Evolutionary conservation across 1,284 basidiomycete species (phyloP).

Genomic region (Austroboletus niveus): DNA sequence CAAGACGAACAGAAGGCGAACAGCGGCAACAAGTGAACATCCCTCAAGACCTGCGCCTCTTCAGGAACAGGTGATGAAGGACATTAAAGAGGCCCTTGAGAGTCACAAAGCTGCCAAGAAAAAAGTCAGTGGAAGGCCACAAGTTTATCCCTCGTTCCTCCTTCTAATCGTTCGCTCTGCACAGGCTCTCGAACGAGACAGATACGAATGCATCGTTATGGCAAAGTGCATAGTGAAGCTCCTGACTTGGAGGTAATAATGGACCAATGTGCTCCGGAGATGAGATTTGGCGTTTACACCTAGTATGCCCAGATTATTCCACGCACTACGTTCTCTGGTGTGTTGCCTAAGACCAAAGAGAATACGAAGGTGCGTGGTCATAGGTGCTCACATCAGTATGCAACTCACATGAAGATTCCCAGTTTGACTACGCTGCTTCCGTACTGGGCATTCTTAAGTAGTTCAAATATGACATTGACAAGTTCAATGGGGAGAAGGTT

Average conservation of each 20-base stretch:
- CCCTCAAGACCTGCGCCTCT: neutral
- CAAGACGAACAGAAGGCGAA: neutral
- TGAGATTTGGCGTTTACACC: neutral
- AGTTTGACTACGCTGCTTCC: constrained; percentile 2
- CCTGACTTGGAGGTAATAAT: too few species aligned
- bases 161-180: neutral
- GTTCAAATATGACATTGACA: constrained; percentile 1
- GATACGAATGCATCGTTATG: neutral
- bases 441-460: neutral
- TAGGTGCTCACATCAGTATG: neutral
- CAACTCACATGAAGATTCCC: neutral
- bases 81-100: neutral
- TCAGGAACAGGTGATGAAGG: too few species aligned
- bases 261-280: neutral
- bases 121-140: neutral
- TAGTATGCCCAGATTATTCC: too few species aligned
- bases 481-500: neutral
- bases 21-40: neutral
- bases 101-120: neutral
- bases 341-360: too few species aligned
- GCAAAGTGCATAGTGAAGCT: neutral
- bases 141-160: neutral
- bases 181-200: constrained; percentile 3
- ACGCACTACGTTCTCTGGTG: too few species aligned
- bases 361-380: too few species aligned